These are phyloP conservation scores for Ustilago lituana DNA, from an alignment of 1,284 basidiomycete species.

Conservation along the genomic window DNA sequence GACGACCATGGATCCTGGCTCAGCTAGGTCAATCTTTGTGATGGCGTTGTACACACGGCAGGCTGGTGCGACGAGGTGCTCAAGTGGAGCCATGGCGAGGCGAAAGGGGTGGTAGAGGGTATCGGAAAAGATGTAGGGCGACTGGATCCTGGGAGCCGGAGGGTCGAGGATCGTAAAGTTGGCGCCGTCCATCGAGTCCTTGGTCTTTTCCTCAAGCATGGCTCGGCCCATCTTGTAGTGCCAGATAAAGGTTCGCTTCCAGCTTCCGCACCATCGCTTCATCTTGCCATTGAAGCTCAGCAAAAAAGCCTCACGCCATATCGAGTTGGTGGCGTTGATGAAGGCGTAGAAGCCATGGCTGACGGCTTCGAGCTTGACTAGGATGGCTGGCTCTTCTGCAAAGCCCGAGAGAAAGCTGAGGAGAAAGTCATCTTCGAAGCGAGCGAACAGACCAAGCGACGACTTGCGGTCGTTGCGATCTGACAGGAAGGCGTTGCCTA, in stretches of 20 bases:
- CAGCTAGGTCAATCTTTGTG: slow-evolving; percentile 40
- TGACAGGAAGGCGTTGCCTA: slow-evolving; percentile 59
- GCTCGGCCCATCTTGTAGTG: slow-evolving; percentile 26
- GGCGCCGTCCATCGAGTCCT: slow-evolving; percentile 24
- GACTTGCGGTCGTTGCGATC: slow-evolving; percentile 38
- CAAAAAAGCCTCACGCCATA: slow-evolving; percentile 58
- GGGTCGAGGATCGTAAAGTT: slow-evolving; percentile 28
- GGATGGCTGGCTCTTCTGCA: slow-evolving; percentile 23
- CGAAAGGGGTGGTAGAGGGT: slow-evolving; percentile 58
- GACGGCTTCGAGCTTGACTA: slow-evolving; percentile 43
- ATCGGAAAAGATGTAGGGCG: slow-evolving; percentile 58
- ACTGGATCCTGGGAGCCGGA: slow-evolving; percentile 29
- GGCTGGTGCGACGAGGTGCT: slow-evolving; percentile 35
- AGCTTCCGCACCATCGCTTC: slow-evolving; percentile 58
- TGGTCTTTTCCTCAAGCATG: slow-evolving; percentile 24
- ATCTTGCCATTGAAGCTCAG: slow-evolving; percentile 42
- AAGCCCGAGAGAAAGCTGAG: slow-evolving; percentile 47
- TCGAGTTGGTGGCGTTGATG: slow-evolving; percentile 46
- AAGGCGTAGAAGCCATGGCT: slow-evolving; percentile 53
- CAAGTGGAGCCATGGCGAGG: slow-evolving; percentile 51
- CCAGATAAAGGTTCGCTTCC: slow-evolving; percentile 56
- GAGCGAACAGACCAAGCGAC: slow-evolving; percentile 48
- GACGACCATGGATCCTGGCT: slow-evolving; percentile 21
- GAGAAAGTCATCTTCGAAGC: slow-evolving; percentile 55
- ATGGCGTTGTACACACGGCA: slow-evolving; percentile 44